Base-by-base conservation (phyloP, 2,329 filamentous ascomycete species). In the Gyromitra esculenta region DNA sequence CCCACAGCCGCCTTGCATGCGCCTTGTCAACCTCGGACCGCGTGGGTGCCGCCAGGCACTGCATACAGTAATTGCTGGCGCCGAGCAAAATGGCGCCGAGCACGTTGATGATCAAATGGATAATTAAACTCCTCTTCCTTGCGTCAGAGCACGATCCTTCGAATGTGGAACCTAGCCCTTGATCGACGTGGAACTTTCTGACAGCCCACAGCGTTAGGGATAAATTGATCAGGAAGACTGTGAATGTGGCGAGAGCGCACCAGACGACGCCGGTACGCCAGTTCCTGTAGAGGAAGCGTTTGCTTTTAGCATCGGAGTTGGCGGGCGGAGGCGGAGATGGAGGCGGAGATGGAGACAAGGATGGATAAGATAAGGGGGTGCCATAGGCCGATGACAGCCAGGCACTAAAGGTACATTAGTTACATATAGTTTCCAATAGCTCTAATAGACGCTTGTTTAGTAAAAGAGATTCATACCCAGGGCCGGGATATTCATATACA, bases 41-140 rank as follows among this genome's bases (percentile, higher is more conserved):
- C 6, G 86, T 88, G 5, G 87, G 87, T 78, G 87, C 88, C 79
- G 83, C 85, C 11, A 88, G 84, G n/a, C 87, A 83, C 81, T 89
- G 87, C 73, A 87, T 86, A 50, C 84, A 83, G 79, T 88, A 88
- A 82, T 87, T 88, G 9, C 85, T 87, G 1, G 85, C 85, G 0
- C 85, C 85, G 11, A 89, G 81, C 21, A 88, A 78, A 3, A 84
- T 82, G 4, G 86, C 80, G 6, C 82, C 83, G 54, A 86, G 82
- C 1, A 85, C 79, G 80, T 86, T 87, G 75, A 87, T 84, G 21
- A 84, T 81, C 0, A 83, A 65, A 69, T 84, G 83, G 8, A 83
- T 37, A 80, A 79, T 81, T 15, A 74, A 25, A 80, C 79, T 54
- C 18, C 52, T 25, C 11, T 5, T 57, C 59, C 71, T 72, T 2